phyloP scores from a whole-genome alignment of 108 stramenopile species.

The Conticribra weissflogii region DNA sequence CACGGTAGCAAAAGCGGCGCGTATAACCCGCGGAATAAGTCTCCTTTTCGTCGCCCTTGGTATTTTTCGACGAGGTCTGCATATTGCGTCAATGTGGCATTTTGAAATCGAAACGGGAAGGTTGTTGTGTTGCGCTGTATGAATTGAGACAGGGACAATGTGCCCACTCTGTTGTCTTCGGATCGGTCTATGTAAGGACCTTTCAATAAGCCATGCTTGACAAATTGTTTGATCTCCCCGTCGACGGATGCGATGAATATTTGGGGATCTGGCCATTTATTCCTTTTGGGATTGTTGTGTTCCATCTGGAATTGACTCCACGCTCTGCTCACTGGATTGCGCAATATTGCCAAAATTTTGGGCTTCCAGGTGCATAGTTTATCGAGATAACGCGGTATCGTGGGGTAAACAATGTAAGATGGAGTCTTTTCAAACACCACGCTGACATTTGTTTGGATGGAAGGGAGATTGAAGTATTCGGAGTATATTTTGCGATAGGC shows the following conservation, averaged over 20 bases:
- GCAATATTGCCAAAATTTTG: conserved; percentile 13
- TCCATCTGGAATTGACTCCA: conserved; percentile 20
- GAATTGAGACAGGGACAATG: background rate
- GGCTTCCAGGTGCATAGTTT: conserved; percentile 8
- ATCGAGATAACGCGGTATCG: conserved; percentile 1
- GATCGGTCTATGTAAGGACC: background rate
- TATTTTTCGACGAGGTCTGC: background rate
- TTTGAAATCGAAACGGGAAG: background rate
- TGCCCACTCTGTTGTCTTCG: background rate
- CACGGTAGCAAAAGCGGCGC: conserved; percentile 14
- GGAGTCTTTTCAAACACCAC: conserved; percentile 18
- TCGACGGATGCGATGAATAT: background rate
- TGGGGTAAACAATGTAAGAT: background rate
- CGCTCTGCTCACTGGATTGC: conserved; percentile 12
- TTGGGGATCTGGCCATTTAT: background rate
- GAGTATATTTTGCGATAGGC: background rate
- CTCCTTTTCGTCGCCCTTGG: background rate
- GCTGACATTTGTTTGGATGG: conserved; percentile 3
- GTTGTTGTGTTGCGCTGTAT: background rate
- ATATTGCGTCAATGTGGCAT: background rate
- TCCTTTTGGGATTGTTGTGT: background rate
- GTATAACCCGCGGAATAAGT: conserved; percentile 10
- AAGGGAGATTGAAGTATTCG: background rate
- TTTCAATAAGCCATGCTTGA: conserved; percentile 6
- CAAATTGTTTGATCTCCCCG: conserved; percentile 4